Evolutionary conservation across 1,284 basidiomycete genomes (phyloP), one percentile per base, ranked within the genome.

Genomic region (Sporisorium iseilematis-ciliati): DNA sequence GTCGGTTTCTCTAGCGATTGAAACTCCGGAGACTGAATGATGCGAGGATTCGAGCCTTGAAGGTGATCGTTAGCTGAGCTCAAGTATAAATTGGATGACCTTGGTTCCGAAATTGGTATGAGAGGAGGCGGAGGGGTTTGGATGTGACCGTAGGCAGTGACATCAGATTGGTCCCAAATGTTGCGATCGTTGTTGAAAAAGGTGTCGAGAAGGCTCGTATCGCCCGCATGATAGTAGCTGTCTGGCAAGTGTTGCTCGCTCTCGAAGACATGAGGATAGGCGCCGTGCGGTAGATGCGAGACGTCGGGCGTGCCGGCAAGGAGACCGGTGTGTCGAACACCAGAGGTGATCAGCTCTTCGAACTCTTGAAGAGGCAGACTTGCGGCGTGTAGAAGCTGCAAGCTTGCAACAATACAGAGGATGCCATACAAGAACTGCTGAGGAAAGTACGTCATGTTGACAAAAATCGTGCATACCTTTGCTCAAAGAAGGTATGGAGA

Each of bases 371-470:
- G 20, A 1, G 53, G 53, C 41, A 55, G 20, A 12, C 25, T 29
- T 55, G 53, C 29, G 8, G n/a, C 41, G 6, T 21, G 35, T 6
- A 55, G 41, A 10, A 55, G 23, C n/a, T 55, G 53, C 26, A 40
- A 18, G 3, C n/a, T 20, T 23, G 20, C 41, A 11, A 45, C 12
- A 7, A 11, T 6, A 5, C 12, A 29, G 25, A 42, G 16, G 40
- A 31, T 2, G 6, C 23, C 18, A 25, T 11, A 8, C 8, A 42
- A 20, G 40, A 0, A n/a, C 8, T 7, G 40, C 3, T 16, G 8
- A 31, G 40, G n/a, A 7, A 16, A 26, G 52, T 4, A 14, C 23
- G 29, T 25, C 52, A 54, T 42, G 20, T 1, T 12, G n/a, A 12
- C 8, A 23, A 20, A 11, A 8, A 16, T 38, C 16, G 35, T 14